Evolutionary conservation across 306 rosid genomes (phyloP).

Genomic region (Cicer bijugum): DNA sequence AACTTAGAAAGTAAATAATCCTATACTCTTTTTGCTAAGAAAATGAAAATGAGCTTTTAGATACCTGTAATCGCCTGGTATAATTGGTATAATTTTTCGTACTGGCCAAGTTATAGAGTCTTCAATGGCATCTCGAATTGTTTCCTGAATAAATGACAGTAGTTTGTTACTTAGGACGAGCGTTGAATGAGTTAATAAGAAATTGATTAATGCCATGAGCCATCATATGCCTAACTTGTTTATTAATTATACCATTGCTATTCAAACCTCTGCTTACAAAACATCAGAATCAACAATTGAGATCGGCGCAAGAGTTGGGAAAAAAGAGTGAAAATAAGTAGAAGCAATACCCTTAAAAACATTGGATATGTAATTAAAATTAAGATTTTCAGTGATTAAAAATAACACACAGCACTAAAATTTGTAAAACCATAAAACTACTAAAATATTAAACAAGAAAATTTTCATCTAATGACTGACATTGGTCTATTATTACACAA

Average conservation of each 20-base stretch:
- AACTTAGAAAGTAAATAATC: neutral
- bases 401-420: neutral
- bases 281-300: conserved; percentile 14
- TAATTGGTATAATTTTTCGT: conserved; percentile 71
- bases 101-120: conserved; percentile 95
- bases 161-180: neutral
- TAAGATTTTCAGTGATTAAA: conserved; percentile 2
- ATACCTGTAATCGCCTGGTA: conserved; percentile 94
- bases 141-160: conserved; percentile 62
- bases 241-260: conserved; percentile 4
- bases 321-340: neutral
- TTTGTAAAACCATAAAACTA: conserved; percentile 5
- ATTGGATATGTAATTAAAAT: neutral
- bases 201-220: conserved; percentile 18
- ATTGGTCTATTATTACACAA: neutral
- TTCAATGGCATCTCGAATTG: conserved; percentile 88
- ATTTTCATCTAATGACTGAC: neutral
- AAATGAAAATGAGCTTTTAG: conserved; percentile 27
- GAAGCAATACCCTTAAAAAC: neutral
- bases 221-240: conserved; percentile 1
- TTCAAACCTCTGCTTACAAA: conserved; percentile 29
- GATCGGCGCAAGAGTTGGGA: neutral
- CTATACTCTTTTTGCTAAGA: conserved; percentile 2
- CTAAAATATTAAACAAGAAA: neutral
- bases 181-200: conserved; percentile 13